A percentile compares a stretch with the other conserved stretches of the same genome.
These are phyloP conservation scores for Wilcoxina mikolae DNA, from an alignment of 495 filamentous ascomycete species.

Conservation along the genomic window DNA sequence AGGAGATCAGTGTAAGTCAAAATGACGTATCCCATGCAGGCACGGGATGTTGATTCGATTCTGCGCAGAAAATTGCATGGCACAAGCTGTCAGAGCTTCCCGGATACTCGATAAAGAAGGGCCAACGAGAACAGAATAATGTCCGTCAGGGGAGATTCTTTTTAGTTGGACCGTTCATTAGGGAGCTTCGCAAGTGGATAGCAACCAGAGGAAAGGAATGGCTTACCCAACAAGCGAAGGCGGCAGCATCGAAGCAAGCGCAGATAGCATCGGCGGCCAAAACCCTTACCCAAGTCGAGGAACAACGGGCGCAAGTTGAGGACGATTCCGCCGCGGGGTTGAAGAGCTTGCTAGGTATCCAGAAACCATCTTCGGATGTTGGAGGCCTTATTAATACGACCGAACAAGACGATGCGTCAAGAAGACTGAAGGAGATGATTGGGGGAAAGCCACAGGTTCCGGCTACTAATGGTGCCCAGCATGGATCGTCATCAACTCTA, in stretches of 20 bases:
- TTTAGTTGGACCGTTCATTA: conserved; percentile 90
- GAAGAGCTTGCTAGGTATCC: conserved; percentile 12
- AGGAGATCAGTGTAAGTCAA: conserved; percentile 63
- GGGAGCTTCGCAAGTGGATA: conserved; percentile 80
- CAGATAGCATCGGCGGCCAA: conserved; percentile 13
- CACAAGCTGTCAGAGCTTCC: conserved; percentile 78
- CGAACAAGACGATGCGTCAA: conserved; percentile 16
- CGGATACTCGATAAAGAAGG: conserved; percentile 55
- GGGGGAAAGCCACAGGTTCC: neutral
- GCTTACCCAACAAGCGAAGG: conserved; percentile 32
- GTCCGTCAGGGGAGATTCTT: conserved; percentile 67
- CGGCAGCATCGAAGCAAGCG: conserved; percentile 17
- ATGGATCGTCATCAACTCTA: neutral
- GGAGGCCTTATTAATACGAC: conserved; percentile 16
- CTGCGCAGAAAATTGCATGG: conserved; percentile 59
- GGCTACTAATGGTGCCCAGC: neutral
- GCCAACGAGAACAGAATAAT: conserved; percentile 39
- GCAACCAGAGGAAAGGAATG: conserved; percentile 57
- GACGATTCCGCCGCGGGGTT: conserved; percentile 14
- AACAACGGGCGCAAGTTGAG: too few species aligned
- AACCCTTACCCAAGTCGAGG: conserved; percentile 15
- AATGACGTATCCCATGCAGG: conserved; percentile 7
- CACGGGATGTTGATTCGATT: neutral
- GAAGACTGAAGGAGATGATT: conserved; percentile 17
- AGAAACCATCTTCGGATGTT: neutral